These are phyloP conservation scores for Serendipita sp. DNA, from an alignment of 768 basidiomycete species.

Conservation along the genomic window DNA sequence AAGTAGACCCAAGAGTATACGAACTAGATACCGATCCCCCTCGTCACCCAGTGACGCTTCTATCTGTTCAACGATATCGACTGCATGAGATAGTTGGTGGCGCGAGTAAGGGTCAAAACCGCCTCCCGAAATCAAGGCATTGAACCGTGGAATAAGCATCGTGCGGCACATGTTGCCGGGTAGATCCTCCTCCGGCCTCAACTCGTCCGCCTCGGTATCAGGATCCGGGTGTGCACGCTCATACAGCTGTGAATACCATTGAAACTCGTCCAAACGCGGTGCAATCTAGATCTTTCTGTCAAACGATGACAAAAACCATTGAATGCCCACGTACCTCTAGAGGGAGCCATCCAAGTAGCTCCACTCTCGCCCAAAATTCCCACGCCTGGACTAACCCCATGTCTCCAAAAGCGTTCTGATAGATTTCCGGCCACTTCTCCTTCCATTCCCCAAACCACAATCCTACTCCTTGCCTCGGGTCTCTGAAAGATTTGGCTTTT, in stretches of 20 bases:
- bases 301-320: constrained; percentile 6
- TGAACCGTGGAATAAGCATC: constrained; percentile 58
- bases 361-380: constrained; percentile 89
- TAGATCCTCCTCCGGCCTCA: constrained; percentile 75
- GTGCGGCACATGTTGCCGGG: constrained; percentile 81
- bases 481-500: constrained; percentile 63
- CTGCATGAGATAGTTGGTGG: constrained; percentile 38
- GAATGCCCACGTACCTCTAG: constrained; percentile 39
- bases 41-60: constrained; percentile 56
- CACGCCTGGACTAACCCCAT: constrained; percentile 75
- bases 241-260: constrained; percentile 69
- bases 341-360: constrained; percentile 79
- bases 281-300: constrained; percentile 26
- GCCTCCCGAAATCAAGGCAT: constrained; percentile 61
- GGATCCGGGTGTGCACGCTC: constrained; percentile 48
- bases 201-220: constrained; percentile 29
- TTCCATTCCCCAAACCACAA: constrained; percentile 58
- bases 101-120: constrained; percentile 71
- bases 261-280: constrained; percentile 56
- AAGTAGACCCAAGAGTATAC: constrained; percentile 7
- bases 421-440: constrained; percentile 60
- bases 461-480: constrained; percentile 59
- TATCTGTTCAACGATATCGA: constrained; percentile 68
- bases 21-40: constrained; percentile 26
- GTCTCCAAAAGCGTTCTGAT: constrained; percentile 79